These are phyloP conservation scores for Calonectria fujianensis DNA, from an alignment of 2,329 filamentous ascomycete genomes.

Conservation along the genomic window DNA sequence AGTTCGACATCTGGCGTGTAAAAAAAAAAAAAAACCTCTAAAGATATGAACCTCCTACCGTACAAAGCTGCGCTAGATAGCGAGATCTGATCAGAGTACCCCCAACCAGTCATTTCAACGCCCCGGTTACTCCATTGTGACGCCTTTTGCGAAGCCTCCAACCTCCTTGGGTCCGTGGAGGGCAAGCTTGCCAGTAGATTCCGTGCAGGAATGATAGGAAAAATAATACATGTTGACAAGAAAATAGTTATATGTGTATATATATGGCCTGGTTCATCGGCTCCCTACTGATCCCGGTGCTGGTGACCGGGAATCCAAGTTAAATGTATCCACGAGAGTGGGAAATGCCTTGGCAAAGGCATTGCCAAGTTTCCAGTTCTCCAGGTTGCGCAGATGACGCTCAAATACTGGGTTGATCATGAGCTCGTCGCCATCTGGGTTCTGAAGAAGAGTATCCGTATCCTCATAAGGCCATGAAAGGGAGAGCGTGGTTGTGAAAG, in stretches of 20 bases:
- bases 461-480: conserved; percentile 91
- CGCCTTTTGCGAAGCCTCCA: conserved; percentile 17
- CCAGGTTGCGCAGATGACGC: conserved; percentile 81
- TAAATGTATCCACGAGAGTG: conserved; percentile 56
- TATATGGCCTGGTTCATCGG: conserved; percentile 27
- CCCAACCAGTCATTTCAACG: conserved; percentile 23
- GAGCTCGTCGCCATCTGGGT: conserved; percentile 77
- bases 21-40: neutral
- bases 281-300: conserved; percentile 48
- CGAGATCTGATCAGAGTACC: conserved; percentile 9
- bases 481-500: conserved; percentile 84
- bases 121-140: conserved; percentile 29
- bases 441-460: conserved; percentile 79
- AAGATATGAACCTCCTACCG: conserved; percentile 16
- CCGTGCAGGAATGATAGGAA: neutral
- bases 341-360: conserved; percentile 81
- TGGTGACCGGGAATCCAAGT: conserved; percentile 49
- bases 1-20: neutral
- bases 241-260: neutral
- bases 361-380: conserved; percentile 88
- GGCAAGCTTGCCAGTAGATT: neutral
- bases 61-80: neutral
- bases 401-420: conserved; percentile 93
- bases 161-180: neutral
- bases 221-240: conserved; percentile 17